Base-by-base conservation (phyloP, 495 filamentous ascomycete genomes). In the Penicillium arizonense region DNA sequence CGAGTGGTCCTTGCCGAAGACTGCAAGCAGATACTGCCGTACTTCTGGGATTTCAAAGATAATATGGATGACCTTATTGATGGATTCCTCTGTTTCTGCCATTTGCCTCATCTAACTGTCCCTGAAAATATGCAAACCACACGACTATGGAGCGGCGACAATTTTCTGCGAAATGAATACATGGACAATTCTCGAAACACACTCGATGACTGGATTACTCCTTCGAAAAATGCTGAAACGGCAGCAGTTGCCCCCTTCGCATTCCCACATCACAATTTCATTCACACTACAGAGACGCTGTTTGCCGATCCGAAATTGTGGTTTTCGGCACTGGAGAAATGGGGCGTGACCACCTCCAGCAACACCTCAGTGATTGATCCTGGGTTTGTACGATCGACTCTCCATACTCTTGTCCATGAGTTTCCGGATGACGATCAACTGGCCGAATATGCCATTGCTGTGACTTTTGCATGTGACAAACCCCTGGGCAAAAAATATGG, bases 401-500 rank as follows among this genome's bases (percentile, higher is more conserved):
- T 96, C 9, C 79, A 78, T 44, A 68, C 78, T 18, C 63, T 96
- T 2, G 77, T 83, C 0, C 58, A 69, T 23, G 51, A 50, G 10
- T 53, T 57, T 7, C 47, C 71, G 3, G 50, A 62, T 20, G 62
- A 81, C 38, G 79, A 86, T 38, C 61, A 71, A 34, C 53, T 96
- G 16, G 85, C 83, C 0, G 84, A 90, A 49, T 91, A 90, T 56
- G 74, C 82, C 49, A 72, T 97, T 9, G 85, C 87, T 2, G 79
- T 92, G 52, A 83, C 86, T 49, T 85, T 81, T 55, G 67, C 70
- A 1, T 84, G 83, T 51, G 76, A 82, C 45, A 71, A 75, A 26
- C 53, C 54, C 23, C 62, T 74, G n/a, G 83, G 82, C 37, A 87
- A 79, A 53, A 92, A 89, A 58, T 78, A 78, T 11, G 88, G 88